Conservation (phyloP, 2,329 filamentous ascomycete genomes). For the Emmonsiellopsis sp. region DNA sequence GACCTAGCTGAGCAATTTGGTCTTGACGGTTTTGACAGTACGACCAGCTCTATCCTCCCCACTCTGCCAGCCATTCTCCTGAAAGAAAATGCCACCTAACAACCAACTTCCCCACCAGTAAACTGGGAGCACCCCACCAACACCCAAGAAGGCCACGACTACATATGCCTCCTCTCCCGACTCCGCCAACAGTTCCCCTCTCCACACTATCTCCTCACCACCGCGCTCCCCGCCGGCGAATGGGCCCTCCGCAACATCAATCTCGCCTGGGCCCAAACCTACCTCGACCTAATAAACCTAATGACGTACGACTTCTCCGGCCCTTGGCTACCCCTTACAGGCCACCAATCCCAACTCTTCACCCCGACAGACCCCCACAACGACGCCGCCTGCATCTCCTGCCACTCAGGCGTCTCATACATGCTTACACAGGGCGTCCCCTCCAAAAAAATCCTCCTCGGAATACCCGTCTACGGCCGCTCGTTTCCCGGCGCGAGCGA, state of each 20-base stretch:
- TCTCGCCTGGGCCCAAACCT: slow-evolving; percentile 50
- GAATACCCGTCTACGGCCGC: slow-evolving; percentile 66
- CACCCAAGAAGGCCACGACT: slow-evolving; percentile 58
- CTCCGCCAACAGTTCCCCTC: slow-evolving; percentile 60
- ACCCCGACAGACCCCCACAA: slow-evolving; percentile 44
- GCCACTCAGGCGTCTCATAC: slow-evolving; percentile 58
- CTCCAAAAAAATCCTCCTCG: slow-evolving; percentile 62
- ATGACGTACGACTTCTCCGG: slow-evolving; percentile 76
- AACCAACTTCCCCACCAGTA: slow-evolving; percentile 42
- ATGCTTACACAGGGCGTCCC: slow-evolving; percentile 59
- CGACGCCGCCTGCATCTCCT: slow-evolving; percentile 49
- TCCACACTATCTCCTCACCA: slow-evolving; percentile 60
- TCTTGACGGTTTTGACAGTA: slow-evolving; percentile 69
- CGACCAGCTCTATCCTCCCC: slow-evolving; percentile 17
- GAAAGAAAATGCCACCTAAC: neutral
- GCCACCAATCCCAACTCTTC: slow-evolving; percentile 70
- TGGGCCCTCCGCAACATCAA: slow-evolving; percentile 62
- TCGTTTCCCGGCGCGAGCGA: slow-evolving; percentile 60
- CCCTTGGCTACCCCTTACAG: slow-evolving; percentile 57
- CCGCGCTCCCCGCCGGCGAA: slow-evolving; percentile 60
- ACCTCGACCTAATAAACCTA: slow-evolving; percentile 68
- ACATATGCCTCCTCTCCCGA: slow-evolving; percentile 57
- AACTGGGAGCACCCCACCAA: slow-evolving; percentile 71
- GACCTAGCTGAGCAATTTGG: slow-evolving; percentile 61
- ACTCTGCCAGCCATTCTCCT: neutral